Conservation (phyloP, 2,329 filamentous ascomycete genomes). For the Gaeumannomyces sp. region DNA sequence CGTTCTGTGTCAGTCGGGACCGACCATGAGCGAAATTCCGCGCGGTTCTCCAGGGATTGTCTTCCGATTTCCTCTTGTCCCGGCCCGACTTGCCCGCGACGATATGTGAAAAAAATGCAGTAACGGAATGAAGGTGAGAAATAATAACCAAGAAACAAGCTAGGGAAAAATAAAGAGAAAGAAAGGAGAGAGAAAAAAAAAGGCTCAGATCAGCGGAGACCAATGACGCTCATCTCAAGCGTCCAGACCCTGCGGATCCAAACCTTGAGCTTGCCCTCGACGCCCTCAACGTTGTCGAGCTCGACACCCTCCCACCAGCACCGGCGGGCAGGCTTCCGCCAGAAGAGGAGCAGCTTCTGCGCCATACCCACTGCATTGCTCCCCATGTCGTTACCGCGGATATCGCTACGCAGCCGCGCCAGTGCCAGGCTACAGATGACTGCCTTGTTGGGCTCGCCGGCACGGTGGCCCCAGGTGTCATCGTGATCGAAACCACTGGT, state of each 20-base stretch:
- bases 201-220: slow-evolving; percentile 53
- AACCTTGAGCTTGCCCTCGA: slow-evolving; percentile 88
- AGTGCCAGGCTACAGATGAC: slow-evolving; percentile 96
- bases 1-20: neutral
- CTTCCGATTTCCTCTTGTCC: neutral
- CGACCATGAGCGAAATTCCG: neutral
- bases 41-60: neutral
- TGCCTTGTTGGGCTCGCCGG: slow-evolving; percentile 96
- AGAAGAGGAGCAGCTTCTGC: slow-evolving; percentile 94
- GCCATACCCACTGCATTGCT: slow-evolving; percentile 91
- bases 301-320: slow-evolving; percentile 99
- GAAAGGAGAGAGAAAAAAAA: slow-evolving; percentile 7
- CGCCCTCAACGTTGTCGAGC: slow-evolving; percentile 79
- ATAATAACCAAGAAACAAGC: slow-evolving; percentile 19
- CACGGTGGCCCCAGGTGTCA: slow-evolving; percentile 91
- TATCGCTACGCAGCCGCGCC: slow-evolving; percentile 86
- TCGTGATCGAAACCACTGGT: slow-evolving; percentile 97
- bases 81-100: neutral
- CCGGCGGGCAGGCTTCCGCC: slow-evolving; percentile 90
- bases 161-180: slow-evolving; percentile 13
- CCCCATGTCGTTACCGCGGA: slow-evolving; percentile 69
- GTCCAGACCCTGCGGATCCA: slow-evolving; percentile 99
- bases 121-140: slow-evolving; percentile 11
- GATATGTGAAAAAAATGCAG: neutral
- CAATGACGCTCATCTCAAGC: slow-evolving; percentile 94